These are phyloP conservation scores for Lasiosphaeriaceae sp. DNA, from an alignment of 495 filamentous ascomycete species.

Conservation along the genomic window DNA sequence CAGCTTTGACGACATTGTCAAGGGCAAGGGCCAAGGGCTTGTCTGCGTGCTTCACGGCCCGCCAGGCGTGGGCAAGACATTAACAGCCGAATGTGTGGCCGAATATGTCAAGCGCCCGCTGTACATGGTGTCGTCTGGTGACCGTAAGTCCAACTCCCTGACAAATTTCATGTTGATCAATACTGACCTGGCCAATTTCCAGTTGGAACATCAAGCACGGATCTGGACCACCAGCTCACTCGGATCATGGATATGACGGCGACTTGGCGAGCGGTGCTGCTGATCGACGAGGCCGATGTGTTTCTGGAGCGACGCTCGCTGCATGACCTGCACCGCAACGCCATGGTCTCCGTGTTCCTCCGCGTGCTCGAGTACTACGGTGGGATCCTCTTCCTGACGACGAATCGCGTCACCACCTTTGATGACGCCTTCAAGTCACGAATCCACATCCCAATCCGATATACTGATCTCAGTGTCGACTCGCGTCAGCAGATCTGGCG, in stretches of 20 bases:
- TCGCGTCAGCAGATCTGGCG: slow-evolving; percentile 42
- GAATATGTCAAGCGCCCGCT: slow-evolving; percentile 50
- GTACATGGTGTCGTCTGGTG: slow-evolving; percentile 50
- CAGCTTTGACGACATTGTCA: slow-evolving; percentile 34
- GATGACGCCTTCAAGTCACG: slow-evolving; percentile 50
- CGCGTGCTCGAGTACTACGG: slow-evolving; percentile 51
- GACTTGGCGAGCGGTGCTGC: slow-evolving; percentile 52
- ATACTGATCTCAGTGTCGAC: slow-evolving; percentile 31
- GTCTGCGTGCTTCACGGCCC: slow-evolving; percentile 42
- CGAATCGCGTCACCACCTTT: slow-evolving; percentile 46
- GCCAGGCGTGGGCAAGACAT: slow-evolving; percentile 37
- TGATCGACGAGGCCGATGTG: no score
- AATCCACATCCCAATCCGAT: slow-evolving; percentile 44
- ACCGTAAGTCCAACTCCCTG: slow-evolving; percentile 27
- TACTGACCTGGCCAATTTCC: not conserved
- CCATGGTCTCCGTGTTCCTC: slow-evolving; percentile 50
- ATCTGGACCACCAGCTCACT: slow-evolving; percentile 35
- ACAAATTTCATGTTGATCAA: slow-evolving; percentile 1
- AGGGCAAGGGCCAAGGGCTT: slow-evolving; percentile 33
- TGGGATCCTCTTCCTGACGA: slow-evolving; percentile 50
- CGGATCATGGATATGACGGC: slow-evolving; percentile 48
- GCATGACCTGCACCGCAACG: slow-evolving; percentile 40
- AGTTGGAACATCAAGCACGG: slow-evolving; percentile 33
- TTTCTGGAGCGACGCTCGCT: slow-evolving; percentile 41
- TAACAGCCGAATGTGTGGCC: slow-evolving; percentile 45